Base-by-base conservation (phyloP, 1,139 yeast genomes). In the Geotrichum carabidarum region DNA sequence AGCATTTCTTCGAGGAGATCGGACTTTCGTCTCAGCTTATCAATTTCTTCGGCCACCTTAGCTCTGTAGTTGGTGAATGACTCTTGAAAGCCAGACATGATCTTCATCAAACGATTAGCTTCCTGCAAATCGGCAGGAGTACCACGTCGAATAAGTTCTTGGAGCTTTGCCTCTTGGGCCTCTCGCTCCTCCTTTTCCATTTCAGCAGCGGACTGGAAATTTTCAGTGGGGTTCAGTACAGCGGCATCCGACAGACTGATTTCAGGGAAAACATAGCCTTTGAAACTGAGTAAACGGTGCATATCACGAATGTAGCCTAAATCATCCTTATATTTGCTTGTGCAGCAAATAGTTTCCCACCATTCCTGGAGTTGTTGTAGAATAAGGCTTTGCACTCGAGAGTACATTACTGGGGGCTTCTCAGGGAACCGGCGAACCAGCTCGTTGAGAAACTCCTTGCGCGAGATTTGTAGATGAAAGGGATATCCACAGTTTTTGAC, bases 401-500 rank as follows among this genome's bases (percentile, higher is more conserved):
- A 77, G 70, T 88, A 90, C 42, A 93, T 80, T 60, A 84, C 73
- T 1, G 98, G 96, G 2, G 99, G 99, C 67, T 90, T 81, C 68
- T 91, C 98, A 1, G 99, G 98, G 73, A 93, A 94, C 68, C 91
- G 74, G 64, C 88, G 86, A 36, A 93, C 99, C 67, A 93, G 78
- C 66, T 90, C 96, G 70, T 93, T 93, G 66, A 93, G 77, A 64
- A 93, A 93, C 68, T 93, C 99, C 71, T 93, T 93, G 59, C 98
- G 80, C 8, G 96, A 87, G 54, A 93, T 88, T 72, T 94, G 99
- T 54, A 93, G 77, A 62, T 93, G 99, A 74, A 93, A 83, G 4
- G 99, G 97, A 70, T 91, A 94, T 2, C 99, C 99, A 74, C 99
- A 93, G 72, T 93, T 93, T 73, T 93, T 93, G 54, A 93, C 99